phyloP scores from a whole-genome alignment of 139 green algal genomes.

The Tetradesmus obliquus region DNA sequence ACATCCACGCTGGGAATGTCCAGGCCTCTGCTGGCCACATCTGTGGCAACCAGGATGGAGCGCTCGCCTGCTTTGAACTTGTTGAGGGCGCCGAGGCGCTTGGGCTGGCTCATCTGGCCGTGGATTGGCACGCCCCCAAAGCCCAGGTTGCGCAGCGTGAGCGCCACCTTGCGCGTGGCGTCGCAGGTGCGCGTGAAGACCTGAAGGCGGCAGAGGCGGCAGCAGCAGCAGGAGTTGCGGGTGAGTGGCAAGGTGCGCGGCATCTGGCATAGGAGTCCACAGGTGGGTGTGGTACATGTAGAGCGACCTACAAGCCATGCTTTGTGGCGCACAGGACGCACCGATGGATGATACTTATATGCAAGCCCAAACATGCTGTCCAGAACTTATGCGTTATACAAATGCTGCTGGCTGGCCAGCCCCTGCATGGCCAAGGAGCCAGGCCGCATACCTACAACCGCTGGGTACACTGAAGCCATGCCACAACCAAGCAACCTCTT shows the following conservation, averaged over 20 bases:
- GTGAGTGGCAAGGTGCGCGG: not conserved
- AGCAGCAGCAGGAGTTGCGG: not conserved
- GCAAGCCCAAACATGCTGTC: too few relatives aligned
- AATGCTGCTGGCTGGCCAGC: too few relatives aligned
- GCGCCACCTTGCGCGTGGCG: slow-evolving; percentile 85
- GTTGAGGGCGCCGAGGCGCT: slow-evolving; percentile 95
- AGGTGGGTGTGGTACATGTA: not conserved
- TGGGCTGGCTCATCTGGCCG: slow-evolving; percentile 98
- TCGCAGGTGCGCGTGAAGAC: slow-evolving; percentile 99
- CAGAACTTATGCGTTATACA: too few relatives aligned
- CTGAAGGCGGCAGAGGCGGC: slow-evolving; percentile 33
- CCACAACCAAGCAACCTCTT: not conserved
- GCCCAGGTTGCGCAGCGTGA: slow-evolving; percentile 96
- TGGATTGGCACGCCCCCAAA: slow-evolving; percentile 98
- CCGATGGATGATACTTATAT: too few relatives aligned
- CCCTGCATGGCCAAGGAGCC: too few relatives aligned
- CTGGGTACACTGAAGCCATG: too few relatives aligned
- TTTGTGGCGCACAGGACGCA: too few relatives aligned
- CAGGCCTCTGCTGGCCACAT: slow-evolving; percentile 93
- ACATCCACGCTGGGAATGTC: slow-evolving; percentile 97
- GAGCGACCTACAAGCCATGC: too few relatives aligned
- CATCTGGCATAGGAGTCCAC: not conserved
- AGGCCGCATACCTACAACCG: too few relatives aligned
- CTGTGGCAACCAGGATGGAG: slow-evolving; percentile 85
- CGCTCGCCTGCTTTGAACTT: slow-evolving; percentile 95